Conservation (phyloP, 768 basidiomycete species). For the Suillus luteus region DNA sequence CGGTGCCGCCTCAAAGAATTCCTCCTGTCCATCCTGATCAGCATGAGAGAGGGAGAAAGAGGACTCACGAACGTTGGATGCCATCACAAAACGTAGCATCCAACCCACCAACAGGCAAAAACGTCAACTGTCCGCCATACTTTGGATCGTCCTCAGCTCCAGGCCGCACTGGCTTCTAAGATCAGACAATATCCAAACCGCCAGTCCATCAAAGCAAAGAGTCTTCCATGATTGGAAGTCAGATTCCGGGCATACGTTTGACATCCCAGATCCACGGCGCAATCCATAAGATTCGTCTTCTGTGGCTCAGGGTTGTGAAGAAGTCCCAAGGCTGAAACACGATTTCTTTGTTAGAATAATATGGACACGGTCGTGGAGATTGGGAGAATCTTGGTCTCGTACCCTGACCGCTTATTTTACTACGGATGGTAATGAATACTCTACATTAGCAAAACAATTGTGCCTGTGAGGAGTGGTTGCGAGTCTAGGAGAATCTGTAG, state of each 20-base stretch:
- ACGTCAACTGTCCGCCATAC: constrained; percentile 25
- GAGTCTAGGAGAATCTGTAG: not conserved
- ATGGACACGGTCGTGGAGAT: not conserved
- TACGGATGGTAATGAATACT: not conserved
- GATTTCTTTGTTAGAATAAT: not conserved
- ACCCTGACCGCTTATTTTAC: not conserved
- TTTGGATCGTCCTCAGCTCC: constrained; percentile 17
- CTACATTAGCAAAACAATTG: not conserved
- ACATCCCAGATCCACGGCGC: not conserved
- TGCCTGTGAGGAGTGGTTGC: not conserved
- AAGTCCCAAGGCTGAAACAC: not conserved
- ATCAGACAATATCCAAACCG: not conserved
- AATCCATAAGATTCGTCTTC: not conserved
- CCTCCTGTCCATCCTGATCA: constrained; percentile 42
- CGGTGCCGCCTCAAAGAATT: too few relatives aligned
- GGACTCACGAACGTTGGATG: constrained; percentile 65
- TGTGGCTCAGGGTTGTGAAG: not conserved
- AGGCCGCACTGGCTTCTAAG: constrained; percentile 27
- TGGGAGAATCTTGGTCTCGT: not conserved
- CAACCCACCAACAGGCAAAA: constrained; percentile 37
- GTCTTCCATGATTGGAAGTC: not conserved
- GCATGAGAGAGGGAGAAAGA: constrained; percentile 45
- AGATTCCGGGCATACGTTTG: not conserved
- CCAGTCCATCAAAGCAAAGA: not conserved
- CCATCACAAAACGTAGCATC: constrained; percentile 44